Evolutionary conservation across 192 early-diverging fungal species (phyloP).

Genomic region (Powellomyces hirtus): DNA sequence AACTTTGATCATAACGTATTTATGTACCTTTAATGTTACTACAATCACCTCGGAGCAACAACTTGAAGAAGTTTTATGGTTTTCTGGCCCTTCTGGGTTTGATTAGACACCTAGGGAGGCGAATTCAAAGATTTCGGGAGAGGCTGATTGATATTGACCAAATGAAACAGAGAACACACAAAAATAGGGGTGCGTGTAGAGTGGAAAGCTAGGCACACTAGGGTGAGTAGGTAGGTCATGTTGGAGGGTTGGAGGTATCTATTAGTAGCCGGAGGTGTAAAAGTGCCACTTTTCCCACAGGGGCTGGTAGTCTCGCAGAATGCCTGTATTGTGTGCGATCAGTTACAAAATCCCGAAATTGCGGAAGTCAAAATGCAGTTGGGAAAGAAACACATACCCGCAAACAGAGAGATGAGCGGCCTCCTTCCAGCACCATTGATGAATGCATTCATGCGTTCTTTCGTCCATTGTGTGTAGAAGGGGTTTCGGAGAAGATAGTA

Average conservation of each 20-base stretch:
- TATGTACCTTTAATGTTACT: no score
- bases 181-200: no score
- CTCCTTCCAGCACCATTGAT: constrained; percentile 67
- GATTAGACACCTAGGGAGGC: no score
- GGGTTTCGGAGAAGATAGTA: constrained; percentile 85
- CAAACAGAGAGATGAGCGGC: constrained; percentile 74
- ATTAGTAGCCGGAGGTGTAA: constrained; percentile 64
- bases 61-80: no score
- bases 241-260: neutral
- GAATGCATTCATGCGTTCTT: constrained; percentile 60
- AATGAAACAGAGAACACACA: no score
- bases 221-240: no score
- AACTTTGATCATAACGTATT: no score
- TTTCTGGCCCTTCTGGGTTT: no score
- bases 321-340: constrained; percentile 25
- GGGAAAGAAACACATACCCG: constrained; percentile 38
- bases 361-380: neutral
- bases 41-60: no score
- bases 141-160: no score
- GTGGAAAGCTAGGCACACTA: no score
- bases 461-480: constrained; percentile 77
- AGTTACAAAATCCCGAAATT: neutral
- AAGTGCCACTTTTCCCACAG: constrained; percentile 89
- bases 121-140: no score
- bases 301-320: constrained; percentile 84